Conservation (phyloP, 2,329 filamentous ascomycete species). For the Talaromyces sp. region DNA sequence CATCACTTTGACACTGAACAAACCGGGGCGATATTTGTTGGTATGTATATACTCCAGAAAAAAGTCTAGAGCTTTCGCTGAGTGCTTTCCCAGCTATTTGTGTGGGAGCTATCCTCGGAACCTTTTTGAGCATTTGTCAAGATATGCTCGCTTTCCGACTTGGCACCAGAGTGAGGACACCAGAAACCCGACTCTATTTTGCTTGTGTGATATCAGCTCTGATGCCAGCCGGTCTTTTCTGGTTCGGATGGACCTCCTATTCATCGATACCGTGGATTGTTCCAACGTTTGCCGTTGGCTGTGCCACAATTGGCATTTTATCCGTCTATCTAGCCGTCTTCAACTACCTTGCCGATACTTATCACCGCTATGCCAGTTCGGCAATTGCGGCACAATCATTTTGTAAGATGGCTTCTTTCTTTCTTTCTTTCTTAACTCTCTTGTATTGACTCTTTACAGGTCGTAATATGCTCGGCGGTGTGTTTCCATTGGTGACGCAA, state of each 20-base stretch:
- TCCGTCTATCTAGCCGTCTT: constrained; percentile 83
- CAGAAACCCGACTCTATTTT: constrained; percentile 79
- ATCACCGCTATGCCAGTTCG: constrained; percentile 77
- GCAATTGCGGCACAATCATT: constrained; percentile 82
- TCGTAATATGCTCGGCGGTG: constrained; percentile 74
- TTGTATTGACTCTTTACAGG: constrained; percentile 16
- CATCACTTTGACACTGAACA: constrained; percentile 64
- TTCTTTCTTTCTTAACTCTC: background rate
- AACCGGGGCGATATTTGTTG: constrained; percentile 64
- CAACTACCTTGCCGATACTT: constrained; percentile 87
- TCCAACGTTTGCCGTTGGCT: constrained; percentile 62
- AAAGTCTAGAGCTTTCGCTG: background rate
- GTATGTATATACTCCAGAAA: constrained; percentile 20
- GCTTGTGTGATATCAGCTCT: constrained; percentile 69
- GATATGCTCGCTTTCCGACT: constrained; percentile 57
- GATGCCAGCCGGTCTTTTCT: constrained; percentile 74
- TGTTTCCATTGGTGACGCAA: constrained; percentile 71
- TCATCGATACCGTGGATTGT: constrained; percentile 64
- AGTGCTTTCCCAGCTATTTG: constrained; percentile 51
- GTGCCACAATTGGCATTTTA: constrained; percentile 81
- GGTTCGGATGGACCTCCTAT: constrained; percentile 69
- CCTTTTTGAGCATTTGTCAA: constrained; percentile 64
- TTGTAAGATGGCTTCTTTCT: constrained; percentile 40
- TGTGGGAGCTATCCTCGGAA: constrained; percentile 61
- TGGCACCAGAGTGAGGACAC: constrained; percentile 45